phyloP scores from a whole-genome alignment of 179 eudicot genomes.

The Beta lomatogona region DNA sequence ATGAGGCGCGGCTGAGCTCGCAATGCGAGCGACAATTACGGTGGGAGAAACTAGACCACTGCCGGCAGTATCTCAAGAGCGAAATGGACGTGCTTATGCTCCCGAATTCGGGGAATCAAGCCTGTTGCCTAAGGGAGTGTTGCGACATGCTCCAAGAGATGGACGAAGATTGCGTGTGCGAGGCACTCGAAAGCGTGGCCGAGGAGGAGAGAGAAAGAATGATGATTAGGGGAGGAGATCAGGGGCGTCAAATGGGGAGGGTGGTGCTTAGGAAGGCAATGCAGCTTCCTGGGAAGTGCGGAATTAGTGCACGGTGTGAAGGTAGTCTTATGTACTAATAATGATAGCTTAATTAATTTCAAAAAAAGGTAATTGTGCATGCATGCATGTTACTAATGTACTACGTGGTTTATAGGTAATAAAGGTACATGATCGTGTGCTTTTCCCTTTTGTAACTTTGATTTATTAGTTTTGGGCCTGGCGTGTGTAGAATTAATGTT shows the following conservation, averaged over 20 bases:
- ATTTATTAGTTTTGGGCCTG: no score
- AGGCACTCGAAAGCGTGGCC: conserved; percentile 14
- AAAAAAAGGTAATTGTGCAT: no score
- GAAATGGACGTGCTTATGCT: conserved; percentile 4
- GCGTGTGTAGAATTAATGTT: no score
- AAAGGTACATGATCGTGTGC: conserved; percentile 6
- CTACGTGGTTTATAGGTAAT: neutral
- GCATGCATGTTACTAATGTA: neutral
- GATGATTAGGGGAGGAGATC: conserved; percentile 12
- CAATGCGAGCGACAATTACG: conserved; percentile 24
- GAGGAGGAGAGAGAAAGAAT: conserved; percentile 12
- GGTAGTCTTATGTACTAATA: neutral
- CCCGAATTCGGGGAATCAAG: conserved; percentile 18
- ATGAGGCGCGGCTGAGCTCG: conserved; percentile 11
- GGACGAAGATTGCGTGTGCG: conserved; percentile 34
- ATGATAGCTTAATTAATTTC: neutral
- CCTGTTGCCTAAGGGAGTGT: conserved; percentile 30
- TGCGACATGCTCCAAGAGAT: conserved; percentile 25
- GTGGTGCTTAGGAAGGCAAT: conserved; percentile 21
- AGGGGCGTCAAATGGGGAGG: conserved; percentile 9
- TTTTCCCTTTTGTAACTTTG: neutral
- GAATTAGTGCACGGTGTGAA: conserved; percentile 8
- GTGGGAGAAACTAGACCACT: conserved; percentile 31
- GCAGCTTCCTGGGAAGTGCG: conserved; percentile 23
- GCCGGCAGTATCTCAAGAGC: conserved; percentile 27